Evolutionary conservation across 2,329 filamentous ascomycete genomes (phyloP).

Genomic region (Fusarium verticillioides): DNA sequence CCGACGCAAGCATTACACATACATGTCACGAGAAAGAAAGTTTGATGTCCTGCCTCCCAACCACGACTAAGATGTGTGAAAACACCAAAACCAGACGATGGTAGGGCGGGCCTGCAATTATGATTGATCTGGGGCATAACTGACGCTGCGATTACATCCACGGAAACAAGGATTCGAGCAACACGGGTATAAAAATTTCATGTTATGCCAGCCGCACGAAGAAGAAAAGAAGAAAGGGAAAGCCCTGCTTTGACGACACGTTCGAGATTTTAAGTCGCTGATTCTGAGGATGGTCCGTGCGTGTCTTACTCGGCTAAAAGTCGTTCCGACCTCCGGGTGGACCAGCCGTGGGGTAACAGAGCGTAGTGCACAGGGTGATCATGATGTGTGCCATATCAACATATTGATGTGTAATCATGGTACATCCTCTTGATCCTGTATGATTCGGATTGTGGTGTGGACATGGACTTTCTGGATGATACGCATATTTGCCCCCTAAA

Average conservation of each 20-base stretch:
- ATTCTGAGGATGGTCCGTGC: slow-evolving; percentile 13
- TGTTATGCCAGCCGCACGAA: slow-evolving; percentile 84
- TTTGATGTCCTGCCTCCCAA: slow-evolving; percentile 57
- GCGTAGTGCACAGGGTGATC: neutral
- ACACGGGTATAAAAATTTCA: slow-evolving; percentile 78
- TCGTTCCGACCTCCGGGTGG: slow-evolving; percentile 2
- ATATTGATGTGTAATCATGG: neutral
- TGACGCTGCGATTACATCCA: slow-evolving; percentile 74
- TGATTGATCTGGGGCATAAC: slow-evolving; percentile 80
- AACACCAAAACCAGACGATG: slow-evolving; percentile 56
- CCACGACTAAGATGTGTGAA: slow-evolving; percentile 47
- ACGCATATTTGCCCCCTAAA: neutral
- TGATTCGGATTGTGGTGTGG: neutral
- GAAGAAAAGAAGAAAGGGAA: slow-evolving; percentile 67
- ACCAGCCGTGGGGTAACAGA: slow-evolving; percentile 10
- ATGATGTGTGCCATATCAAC: neutral
- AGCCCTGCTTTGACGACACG: slow-evolving; percentile 38
- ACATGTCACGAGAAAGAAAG: slow-evolving; percentile 7
- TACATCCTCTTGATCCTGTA: neutral
- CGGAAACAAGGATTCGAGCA: slow-evolving; percentile 74
- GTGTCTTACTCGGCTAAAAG: neutral
- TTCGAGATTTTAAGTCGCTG: slow-evolving; percentile 45
- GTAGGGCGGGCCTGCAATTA: slow-evolving; percentile 78
- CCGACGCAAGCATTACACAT: neutral
- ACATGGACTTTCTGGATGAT: neutral